Conservation (phyloP, 2,329 filamentous ascomycete genomes). For the Sclerotinia spermophila region DNA sequence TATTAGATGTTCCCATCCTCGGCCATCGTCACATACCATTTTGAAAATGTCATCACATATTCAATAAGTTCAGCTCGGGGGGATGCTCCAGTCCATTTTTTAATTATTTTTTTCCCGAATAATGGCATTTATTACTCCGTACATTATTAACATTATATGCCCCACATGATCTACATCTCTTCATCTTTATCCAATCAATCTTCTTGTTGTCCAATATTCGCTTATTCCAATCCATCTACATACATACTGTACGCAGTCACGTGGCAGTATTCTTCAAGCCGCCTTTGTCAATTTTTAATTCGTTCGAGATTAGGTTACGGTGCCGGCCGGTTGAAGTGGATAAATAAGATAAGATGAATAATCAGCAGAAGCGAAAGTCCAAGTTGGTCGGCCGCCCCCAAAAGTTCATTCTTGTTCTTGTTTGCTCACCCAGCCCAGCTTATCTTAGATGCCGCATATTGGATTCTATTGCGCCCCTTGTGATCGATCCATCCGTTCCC, state of each 20-base stretch:
- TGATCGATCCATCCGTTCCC: neutral
- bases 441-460: neutral
- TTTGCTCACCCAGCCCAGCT: neutral
- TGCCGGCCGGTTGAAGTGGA: neutral
- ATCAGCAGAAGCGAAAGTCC: neutral
- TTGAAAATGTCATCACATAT: neutral
- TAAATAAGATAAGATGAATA: neutral
- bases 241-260: too few species aligned
- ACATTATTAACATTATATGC: neutral
- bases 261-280: neutral
- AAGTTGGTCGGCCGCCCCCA: neutral
- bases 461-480: neutral
- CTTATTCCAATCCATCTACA: neutral
- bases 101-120: too few species aligned
- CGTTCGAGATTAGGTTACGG: neutral
- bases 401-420: neutral
- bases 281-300: neutral
- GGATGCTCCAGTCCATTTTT: neutral
- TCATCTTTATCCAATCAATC: neutral
- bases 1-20: neutral
- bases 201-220: neutral
- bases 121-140: too few species aligned
- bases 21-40: neutral
- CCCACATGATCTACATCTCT: neutral
- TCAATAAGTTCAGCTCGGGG: slow-evolving; percentile 1